Base-by-base conservation (phyloP, 2,329 filamentous ascomycete genomes). In the Colletotrichum chlorophyti region DNA sequence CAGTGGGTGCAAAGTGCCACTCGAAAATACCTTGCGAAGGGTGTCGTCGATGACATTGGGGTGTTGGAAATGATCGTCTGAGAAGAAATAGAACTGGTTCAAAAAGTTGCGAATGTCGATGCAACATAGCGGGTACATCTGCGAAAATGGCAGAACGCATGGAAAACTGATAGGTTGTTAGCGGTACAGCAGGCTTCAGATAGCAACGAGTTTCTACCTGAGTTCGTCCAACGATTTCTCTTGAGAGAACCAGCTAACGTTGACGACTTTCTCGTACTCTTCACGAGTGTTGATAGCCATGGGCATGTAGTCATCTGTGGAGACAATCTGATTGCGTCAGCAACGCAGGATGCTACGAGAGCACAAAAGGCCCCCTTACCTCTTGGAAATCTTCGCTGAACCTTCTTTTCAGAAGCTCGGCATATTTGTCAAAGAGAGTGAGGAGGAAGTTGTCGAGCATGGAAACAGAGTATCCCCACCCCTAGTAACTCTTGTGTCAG, bases 241-340 rank as follows among this genome's bases (percentile, higher is more conserved):
- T 38, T 93, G 93, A 1, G 85, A 89, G 72, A 97, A 98, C 94
- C 94, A 99, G 76, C 91, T 96, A 60, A 98, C 93, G 61, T 93
- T 95, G 63, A 97, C 86, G 31, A 99, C 94, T 68, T 97, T 97
- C 67, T 96, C 91, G 70, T 96, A 98, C 69, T 98, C 93, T 66
- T 97, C 93, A 14, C 83, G 76, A 17, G 90, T 93, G 67, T 93
- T 91, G 71, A 98, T 96, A 2, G 92, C 91, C 95, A 99, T 98
- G 3, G 95, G 96, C 94, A 99, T 99, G 74, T 99, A 99, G 74
- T 99, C 95, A 71, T 99, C 95, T 1, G 92, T 97, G n/a, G 91
- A 87, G 14, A 89, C 85, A 66, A 88, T 88, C 83, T 86, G 54
- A 4, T 29, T 9, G 23, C n/a, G 47, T 24, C 24, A 51, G 69